Percentiles rank a stretch among this genome's conserved stretches.
Evolutionary conservation across 805 yeast genomes (phyloP).

Genomic region (Cyberlindnera euphorbiae): DNA sequence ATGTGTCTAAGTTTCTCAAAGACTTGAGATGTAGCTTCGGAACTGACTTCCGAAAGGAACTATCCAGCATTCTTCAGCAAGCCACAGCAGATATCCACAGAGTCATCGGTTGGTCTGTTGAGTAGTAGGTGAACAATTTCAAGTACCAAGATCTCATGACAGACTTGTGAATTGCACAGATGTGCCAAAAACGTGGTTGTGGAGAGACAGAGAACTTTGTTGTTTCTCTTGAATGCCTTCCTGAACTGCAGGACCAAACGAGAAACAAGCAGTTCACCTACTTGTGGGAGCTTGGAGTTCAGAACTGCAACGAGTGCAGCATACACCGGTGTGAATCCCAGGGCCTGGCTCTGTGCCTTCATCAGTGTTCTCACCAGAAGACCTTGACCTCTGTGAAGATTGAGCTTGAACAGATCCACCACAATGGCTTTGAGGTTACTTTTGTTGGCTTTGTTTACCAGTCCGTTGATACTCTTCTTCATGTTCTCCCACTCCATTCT

Average conservation of each 20-base stretch:
- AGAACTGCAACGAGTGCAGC: constrained; percentile 56
- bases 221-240: constrained; percentile 42
- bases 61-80: constrained; percentile 52
- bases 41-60: constrained; percentile 38
- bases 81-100: constrained; percentile 49
- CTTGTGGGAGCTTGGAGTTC: constrained; percentile 62
- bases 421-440: constrained; percentile 46
- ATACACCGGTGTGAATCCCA: constrained; percentile 41
- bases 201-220: constrained; percentile 39
- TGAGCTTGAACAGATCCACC: constrained; percentile 47
- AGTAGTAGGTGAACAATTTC: constrained; percentile 48
- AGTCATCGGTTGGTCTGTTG: constrained; percentile 45
- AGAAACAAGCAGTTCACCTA: constrained; percentile 53
- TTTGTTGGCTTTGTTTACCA: constrained; percentile 41
- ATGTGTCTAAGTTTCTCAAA: constrained; percentile 57
- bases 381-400: constrained; percentile 59
- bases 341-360: constrained; percentile 43
- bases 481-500: constrained; percentile 52
- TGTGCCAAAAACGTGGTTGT: constrained; percentile 52
- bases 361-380: constrained; percentile 53
- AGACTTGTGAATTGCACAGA: constrained; percentile 57
- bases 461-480: constrained; percentile 41
- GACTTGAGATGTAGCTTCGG: constrained; percentile 42
- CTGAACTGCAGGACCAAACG: constrained; percentile 58
- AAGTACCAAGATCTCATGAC: constrained; percentile 48